Base-by-base conservation (phyloP, 2,329 filamentous ascomycete genomes). In the Talaromyces sp. region DNA sequence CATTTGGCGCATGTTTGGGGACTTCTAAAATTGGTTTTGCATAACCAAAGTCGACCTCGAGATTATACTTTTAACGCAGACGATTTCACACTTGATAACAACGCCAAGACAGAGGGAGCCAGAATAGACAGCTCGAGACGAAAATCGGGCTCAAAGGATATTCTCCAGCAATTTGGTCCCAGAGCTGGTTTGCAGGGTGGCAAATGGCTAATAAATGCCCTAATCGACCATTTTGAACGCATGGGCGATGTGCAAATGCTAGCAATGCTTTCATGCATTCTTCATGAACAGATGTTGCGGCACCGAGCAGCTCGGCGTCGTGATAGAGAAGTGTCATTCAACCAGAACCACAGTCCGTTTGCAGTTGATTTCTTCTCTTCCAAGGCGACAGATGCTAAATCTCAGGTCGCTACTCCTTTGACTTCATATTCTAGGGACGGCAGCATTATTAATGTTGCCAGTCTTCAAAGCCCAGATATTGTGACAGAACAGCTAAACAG, bases 1-100 rank as follows among this genome's bases (percentile, higher is more conserved):
- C 91, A 96, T 65, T 76, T 96, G 32, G 88, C 89, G 28, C 86
- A 92, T 67, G 85, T 96, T 7, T 99, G 95, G 95, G 85, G 85
- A 55, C 88, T 97, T 65, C 81, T 92, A 59, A 88, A 86, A 19
- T 80, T 97, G 62, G 81, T 98, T 6, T 78, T 98, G 53, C 86
- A 87, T 65, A 89, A 90, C 66, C 86, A 91, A 52, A 87, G 93
- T 30, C 90, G 89, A 1, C 78, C 93, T 3, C 83, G 89, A 67
- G 77, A 91, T 28, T 81, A 83, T 47, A 79, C 81, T 9, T 81
- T 88, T 62, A 87, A 85, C 3, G 82, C 90, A 55, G 76, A 92
- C 30, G 83, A 92, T 7, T 85, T 93, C 65, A 58, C 73, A 36
- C 70, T 67, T 42, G 71, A 69, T 51, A 73, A 75, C 52, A 36